Base-by-base conservation (phyloP, 306 rosid genomes). In the Pachyrhizus erosus region DNA sequence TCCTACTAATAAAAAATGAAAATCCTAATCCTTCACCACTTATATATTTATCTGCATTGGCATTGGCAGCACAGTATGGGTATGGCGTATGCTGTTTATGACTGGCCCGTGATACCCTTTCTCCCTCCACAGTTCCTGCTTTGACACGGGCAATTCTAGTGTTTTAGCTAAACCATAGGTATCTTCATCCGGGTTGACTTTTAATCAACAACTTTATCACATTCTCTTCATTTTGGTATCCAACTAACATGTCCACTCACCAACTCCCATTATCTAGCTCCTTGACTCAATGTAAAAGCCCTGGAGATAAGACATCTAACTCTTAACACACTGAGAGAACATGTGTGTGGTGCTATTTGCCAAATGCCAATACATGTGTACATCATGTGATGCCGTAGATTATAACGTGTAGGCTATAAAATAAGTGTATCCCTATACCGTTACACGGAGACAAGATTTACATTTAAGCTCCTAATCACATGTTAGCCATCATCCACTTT, bases 401-500 rank as follows among this genome's bases (percentile, higher is more conserved):
- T 78, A 43, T 68, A 48, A 27, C 42, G 34, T 81, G 24, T 62
- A 10, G 2, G 52, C 26, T 13, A 64, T 55, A 39, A 55, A 57
- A 37, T 39, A 40, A 68, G 15, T 37, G 73, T 37, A 67, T 5
- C 3, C 49, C 18, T 67, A 67, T 67, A 37, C 51, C 73, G 51
- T 67, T 68, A 68, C 33, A 68, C 52, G 11, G 11, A 68, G 73
- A 68, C 73, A 39, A 40, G 33, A 42, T 68, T 68, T 68, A 68
- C 18, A 60, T 24, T 68, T 60, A 72, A 58, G 26, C 27, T 31
- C 31, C 14, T 9, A 18, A 68, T 76, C 72, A 72, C 60, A 82
- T 76, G 87, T 83, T 68, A 81, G 64, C 9, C 74, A 75, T 46
- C 79, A 73, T 54, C 87, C 85, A 76, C 81, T 42, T 52, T 67